phyloP scores from a whole-genome alignment of 345 rosid genomes.

The Adansonia digitata region DNA sequence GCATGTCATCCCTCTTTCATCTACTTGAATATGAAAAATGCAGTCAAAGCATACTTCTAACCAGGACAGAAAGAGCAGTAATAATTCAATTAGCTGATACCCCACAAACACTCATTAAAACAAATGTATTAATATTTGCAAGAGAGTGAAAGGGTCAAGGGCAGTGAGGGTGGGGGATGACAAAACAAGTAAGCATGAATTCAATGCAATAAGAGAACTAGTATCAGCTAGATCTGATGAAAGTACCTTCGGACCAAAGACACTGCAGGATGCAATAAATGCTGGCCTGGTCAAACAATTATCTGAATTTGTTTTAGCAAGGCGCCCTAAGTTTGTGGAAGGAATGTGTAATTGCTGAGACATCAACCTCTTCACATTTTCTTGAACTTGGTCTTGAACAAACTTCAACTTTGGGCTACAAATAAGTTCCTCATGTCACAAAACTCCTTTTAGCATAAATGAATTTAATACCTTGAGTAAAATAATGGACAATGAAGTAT shows the following conservation, averaged over 20 bases:
- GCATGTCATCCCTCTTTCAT: not conserved
- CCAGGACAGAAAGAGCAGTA: not conserved
- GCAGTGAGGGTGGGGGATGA: too few species aligned
- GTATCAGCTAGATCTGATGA: not conserved
- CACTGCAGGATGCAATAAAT: conserved; percentile 76
- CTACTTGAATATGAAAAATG: not conserved
- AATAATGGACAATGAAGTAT: not conserved
- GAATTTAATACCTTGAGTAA: conserved; percentile 1
- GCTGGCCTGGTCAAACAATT: conserved; percentile 38
- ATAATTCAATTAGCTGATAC: not conserved
- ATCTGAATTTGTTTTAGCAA: conserved; percentile 13
- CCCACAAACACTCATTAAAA: too few species aligned
- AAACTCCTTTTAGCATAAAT: conserved; percentile 11
- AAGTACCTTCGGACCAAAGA: conserved; percentile 73
- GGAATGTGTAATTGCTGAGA: conserved; percentile 55
- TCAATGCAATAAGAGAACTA: not conserved
- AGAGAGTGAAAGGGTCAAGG: not conserved
- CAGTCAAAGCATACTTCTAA: not conserved
- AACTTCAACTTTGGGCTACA: conserved; percentile 64
- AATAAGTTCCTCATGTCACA: conserved; percentile 3
- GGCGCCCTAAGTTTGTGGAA: conserved; percentile 27
- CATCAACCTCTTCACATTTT: conserved; percentile 76
- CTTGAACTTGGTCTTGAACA: conserved; percentile 63
- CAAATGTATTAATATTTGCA: not conserved
- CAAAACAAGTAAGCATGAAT: not conserved